Evolutionary conservation across 1,139 yeast genomes (phyloP), one percentile per base, ranked within the genome.

Genomic region (Eremothecium sinecaudum): DNA sequence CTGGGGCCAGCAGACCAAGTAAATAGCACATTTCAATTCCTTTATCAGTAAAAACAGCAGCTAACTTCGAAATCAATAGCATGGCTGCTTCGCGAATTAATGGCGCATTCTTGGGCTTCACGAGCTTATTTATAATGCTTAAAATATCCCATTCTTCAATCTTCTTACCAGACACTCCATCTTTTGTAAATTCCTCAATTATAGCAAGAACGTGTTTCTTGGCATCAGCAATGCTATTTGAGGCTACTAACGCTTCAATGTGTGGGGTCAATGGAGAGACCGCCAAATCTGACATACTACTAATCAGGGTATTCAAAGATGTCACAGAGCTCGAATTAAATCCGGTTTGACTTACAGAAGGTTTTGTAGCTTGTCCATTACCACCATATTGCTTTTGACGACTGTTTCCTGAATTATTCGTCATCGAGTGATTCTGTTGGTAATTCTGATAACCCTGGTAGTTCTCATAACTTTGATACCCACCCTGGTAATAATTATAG

Each of bases 21-120:
- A 86, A 65, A 53, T 76, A 77, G 1, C 87, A 79, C 61, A 86
- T 95, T 37, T 71, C 73, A 39, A 82, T 92, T 30, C 82, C 65
- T 42, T 69, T 67, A 28, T 81, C 80, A 12, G 79, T 79, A 46
- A 76, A 71, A 45, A 67, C 69, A 46, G 74, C 66, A 31, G 83
- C 79, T 46, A 86, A 64, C 36, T 79, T 72, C 37, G 83, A 79
- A 33, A 84, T 64, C 34, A 83, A 61, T 32, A 82, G 52, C 60
- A 79, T 65, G 3, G 83, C 74, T 17, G 84, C 70, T 60, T 87
- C 96, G 59, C 93, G 75, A 27, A 79, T 71, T 37, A 82, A 58
- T 7, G 84, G 64, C 4, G 86, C 65, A 53, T 76, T 79, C 56
- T 86, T 87, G 25, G 83, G 73, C 55, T 81, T 84, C 34, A 73